Base-by-base conservation (phyloP, 139 green algal genomes). In the Tetratostichococcus sp. region DNA sequence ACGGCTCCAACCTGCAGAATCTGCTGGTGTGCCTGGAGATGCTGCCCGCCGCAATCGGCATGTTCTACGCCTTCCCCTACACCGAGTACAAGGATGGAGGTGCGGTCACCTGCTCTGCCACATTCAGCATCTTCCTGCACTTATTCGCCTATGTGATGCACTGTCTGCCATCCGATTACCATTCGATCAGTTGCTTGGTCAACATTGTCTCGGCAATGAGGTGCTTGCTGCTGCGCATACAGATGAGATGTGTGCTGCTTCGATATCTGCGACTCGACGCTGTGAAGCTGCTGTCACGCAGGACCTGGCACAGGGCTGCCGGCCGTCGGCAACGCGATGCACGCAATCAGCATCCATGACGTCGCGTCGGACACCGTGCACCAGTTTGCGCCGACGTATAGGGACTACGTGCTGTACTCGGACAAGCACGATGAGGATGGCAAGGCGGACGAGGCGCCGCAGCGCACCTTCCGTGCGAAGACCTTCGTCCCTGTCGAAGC, bases 11-110 rank as follows among this genome's bases (percentile, higher is more conserved):
- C 39, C 71, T 98, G 42, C 92, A 98, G 75, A 94, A 98, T 81
- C 94, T 94, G 50, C 76, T 98, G 67, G 93, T 98, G 71, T 97
- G 93, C 80, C 28, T 94, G 32, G 95, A 99, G 85, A 99, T 99
- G 95, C 78, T 93, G 33, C 75, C 94, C 1, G 93, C 92, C 14
- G 83, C 89, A 14, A 78, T 94, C 42, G 83, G 82, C 69, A 94
- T 97, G 86, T 71, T 92, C 23, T 92, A 84, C 50, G 95, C 95
- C 17, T 99, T 99, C 83, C 95, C 95, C 0, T 87, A 89, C 76
- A 86, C 68, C 0, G 89, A 96, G 73, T 98, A 94, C 83, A 83
- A 86, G 43, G 77, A 86, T 14, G 78, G 82, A 39, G 88, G 87
- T 70, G 35, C 32, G 65, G 1, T 19, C 34, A 50, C 39, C n/a